Evolutionary conservation across 106 monocot genomes (phyloP), one percentile per base, ranked within the genome.

Genomic region (Dioscorea alata): DNA sequence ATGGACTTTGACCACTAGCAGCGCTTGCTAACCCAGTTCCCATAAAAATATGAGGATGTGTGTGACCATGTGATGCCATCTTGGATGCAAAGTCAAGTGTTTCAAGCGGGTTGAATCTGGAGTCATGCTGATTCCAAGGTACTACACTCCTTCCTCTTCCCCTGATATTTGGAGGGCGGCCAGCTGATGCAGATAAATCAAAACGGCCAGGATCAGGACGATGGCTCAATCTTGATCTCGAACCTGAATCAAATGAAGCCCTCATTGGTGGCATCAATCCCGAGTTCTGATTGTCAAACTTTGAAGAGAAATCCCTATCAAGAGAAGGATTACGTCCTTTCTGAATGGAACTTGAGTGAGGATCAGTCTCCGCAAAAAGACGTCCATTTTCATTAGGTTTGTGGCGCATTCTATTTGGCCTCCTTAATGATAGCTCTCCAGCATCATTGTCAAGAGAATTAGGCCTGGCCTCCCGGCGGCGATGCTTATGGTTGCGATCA

Each of bases 401-500:
- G 58, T 59, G 75, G 23, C 75, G 63, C 58, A 78, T 92, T 65
- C 79, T 87, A 33, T 64, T 64, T 50, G 74, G 67, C 18, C 50
- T 73, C 56, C 78, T 78, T 31, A 74, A 18, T 75, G 74, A 28
- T 59, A 65, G 85, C 42, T 75, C 89, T 16, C 73, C 68, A 63
- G 20, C 50, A 80, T 64, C 69, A 63, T 81, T 74, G n/a, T 83
- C 77, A 63, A 69, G 69, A 13, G 74, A 72, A 16, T 68, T 65
- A 48, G 76, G 66, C 17, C 75, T 75, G 68, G 79, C 74, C 61
- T 92, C 97, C 70, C 97, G 73, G 61, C 73, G 87, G 13, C 92
- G 89, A 75, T 99, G 97, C 63, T 99, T 99, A 75, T 99, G 97
- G 65, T 99, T 99, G 24, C 97, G 97, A 59, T 99, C 97, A 74